Percentiles rank a stretch among this genome's conserved stretches.
These are phyloP conservation scores for Penicillium flavigenum DNA, from an alignment of 495 filamentous ascomycete genomes.

Conservation along the genomic window DNA sequence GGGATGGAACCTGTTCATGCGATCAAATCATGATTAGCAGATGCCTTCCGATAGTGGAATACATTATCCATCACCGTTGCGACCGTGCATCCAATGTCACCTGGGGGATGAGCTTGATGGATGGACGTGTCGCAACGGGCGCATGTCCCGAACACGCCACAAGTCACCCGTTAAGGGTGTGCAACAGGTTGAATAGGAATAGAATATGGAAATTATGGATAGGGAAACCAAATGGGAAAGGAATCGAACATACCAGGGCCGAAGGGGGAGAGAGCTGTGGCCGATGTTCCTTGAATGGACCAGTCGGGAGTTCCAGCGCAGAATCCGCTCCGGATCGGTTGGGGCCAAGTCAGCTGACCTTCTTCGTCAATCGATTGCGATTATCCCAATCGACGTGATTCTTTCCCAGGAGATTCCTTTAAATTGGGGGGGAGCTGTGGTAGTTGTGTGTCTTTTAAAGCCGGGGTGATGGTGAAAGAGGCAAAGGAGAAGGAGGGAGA, in stretches of 20 bases:
- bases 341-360: constrained; percentile 12
- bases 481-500: constrained; percentile 13
- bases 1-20: constrained; percentile 23
- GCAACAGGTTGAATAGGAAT: constrained; percentile 1
- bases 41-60: neutral
- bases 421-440: constrained; percentile 3
- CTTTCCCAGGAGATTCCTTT: neutral
- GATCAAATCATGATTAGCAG: constrained; percentile 14
- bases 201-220: constrained; percentile 3
- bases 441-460: neutral
- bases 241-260: constrained; percentile 25
- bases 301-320: constrained; percentile 11
- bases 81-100: constrained; percentile 15
- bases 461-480: constrained; percentile 12
- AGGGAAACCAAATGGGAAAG: constrained; percentile 7
- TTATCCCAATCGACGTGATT: constrained; percentile 6
- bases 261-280: constrained; percentile 18
- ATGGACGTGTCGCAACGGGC: constrained; percentile 28
- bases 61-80: constrained; percentile 13
- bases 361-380: constrained; percentile 3
- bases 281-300: constrained; percentile 11
- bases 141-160: constrained; percentile 15
- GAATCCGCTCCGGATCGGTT: constrained; percentile 12
- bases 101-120: constrained; percentile 11
- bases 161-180: constrained; percentile 5